Evolutionary conservation across 2,329 filamentous ascomycete genomes (phyloP).

Genomic region (Periconia macrospinosa): DNA sequence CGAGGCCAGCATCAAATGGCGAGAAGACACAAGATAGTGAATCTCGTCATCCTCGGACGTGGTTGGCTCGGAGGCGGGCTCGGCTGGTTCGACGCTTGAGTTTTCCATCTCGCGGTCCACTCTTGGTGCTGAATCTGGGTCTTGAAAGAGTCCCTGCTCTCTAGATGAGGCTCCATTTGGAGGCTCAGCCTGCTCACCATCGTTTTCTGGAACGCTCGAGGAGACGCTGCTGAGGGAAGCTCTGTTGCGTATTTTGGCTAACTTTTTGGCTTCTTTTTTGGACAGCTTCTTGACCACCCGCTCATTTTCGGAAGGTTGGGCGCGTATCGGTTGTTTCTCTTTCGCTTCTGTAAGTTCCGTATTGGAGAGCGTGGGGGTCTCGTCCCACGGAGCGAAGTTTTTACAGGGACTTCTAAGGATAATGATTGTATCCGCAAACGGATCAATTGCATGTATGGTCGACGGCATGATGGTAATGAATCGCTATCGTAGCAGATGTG

Average conservation of each 20-base stretch:
- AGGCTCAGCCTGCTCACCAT: constrained; percentile 3
- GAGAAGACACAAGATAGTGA: constrained; percentile 7
- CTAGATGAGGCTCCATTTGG: constrained; percentile 1
- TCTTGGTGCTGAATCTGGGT: constrained; percentile 1
- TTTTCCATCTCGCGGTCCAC: background rate
- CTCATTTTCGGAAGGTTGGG: background rate
- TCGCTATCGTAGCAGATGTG: constrained; percentile 1
- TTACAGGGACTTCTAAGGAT: constrained; percentile 3
- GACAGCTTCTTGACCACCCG: background rate
- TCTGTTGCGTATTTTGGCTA: background rate
- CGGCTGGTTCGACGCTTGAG: background rate
- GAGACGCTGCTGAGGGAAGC: background rate
- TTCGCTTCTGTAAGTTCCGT: background rate
- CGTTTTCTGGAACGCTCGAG: background rate
- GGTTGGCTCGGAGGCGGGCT: background rate
- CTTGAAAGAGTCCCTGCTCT: constrained; percentile 1
- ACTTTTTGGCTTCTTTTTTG: background rate
- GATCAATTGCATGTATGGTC: constrained; percentile 5
- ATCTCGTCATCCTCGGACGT: constrained; percentile 3
- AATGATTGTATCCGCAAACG: constrained; percentile 10
- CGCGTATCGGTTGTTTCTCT: constrained; percentile 3
- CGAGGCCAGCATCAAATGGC: constrained; percentile 5
- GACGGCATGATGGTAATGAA: background rate
- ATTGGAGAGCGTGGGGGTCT: background rate
- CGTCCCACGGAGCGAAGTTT: constrained; percentile 10